Conservation (phyloP, 108 stramenopile species). For the Pseudonitzschia multistriata region DNA sequence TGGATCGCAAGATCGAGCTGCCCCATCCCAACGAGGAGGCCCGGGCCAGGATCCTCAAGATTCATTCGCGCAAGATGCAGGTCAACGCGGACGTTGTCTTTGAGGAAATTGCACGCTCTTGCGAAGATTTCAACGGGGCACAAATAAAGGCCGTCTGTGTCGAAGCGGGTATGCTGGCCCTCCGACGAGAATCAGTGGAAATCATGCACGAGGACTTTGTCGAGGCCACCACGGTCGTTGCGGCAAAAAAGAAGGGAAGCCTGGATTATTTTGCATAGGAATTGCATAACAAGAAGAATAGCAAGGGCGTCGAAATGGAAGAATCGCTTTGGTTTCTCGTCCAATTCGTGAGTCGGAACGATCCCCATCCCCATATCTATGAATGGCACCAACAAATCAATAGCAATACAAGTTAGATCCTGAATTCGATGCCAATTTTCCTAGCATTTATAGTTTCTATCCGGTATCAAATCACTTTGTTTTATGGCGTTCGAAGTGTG, state of each 20-base stretch:
- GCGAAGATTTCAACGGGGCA: constrained; percentile 99
- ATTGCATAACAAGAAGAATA: too few species aligned
- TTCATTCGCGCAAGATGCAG: constrained; percentile 95
- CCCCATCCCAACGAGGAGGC: constrained; percentile 97
- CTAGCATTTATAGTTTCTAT: too few species aligned
- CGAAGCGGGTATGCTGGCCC: constrained; percentile 98
- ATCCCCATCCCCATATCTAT: too few species aligned
- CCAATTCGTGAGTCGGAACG: too few species aligned
- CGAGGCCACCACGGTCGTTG: constrained; percentile 96
- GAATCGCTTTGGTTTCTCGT: not conserved
- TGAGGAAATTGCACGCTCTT: constrained; percentile 92
- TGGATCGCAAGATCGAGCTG: constrained; percentile 99
- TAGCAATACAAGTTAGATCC: too few species aligned
- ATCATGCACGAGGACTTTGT: constrained; percentile 94
- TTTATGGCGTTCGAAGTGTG: too few species aligned
- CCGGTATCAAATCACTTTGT: too few species aligned
- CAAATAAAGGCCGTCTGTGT: constrained; percentile 98
- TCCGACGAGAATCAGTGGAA: constrained; percentile 60
- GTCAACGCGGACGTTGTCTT: constrained; percentile 90
- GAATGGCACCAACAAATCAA: too few species aligned
- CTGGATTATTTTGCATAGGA: constrained; percentile 97
- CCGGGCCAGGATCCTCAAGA: constrained; percentile 89
- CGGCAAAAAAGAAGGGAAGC: constrained; percentile 98
- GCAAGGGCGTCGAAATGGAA: not conserved
- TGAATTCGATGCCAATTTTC: too few species aligned